phyloP scores from a whole-genome alignment of 2,329 filamentous ascomycete genomes.

The Xylaria hypoxylon region DNA sequence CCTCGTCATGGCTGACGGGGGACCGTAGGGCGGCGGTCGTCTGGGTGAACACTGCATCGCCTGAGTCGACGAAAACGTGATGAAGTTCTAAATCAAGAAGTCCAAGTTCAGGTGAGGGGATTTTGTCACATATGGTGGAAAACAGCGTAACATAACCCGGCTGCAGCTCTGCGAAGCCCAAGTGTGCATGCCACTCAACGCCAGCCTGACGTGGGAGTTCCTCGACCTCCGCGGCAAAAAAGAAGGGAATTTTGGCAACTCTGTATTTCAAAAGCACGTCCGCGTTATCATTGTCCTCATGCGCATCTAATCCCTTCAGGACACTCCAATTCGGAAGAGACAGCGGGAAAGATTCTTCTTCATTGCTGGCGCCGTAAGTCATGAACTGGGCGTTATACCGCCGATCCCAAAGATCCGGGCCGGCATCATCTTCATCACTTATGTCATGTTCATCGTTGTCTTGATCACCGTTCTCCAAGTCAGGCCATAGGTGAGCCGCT shows the following conservation, averaged over 20 bases:
- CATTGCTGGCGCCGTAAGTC: slow-evolving; percentile 52
- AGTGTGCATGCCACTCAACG: slow-evolving; percentile 85
- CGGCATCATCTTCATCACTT: slow-evolving; percentile 62
- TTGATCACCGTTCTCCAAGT: slow-evolving; percentile 7
- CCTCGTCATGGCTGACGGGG: neutral
- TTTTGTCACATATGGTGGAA: slow-evolving; percentile 9
- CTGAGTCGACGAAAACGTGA: slow-evolving; percentile 44
- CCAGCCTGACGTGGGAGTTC: slow-evolving; percentile 78
- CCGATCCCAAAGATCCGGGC: slow-evolving; percentile 76
- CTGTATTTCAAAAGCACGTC: slow-evolving; percentile 41
- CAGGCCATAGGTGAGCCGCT: slow-evolving; percentile 54
- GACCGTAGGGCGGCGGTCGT: slow-evolving; percentile 35
- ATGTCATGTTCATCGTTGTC: slow-evolving; percentile 48
- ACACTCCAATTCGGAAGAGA: slow-evolving; percentile 64
- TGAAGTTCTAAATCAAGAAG: slow-evolving; percentile 40
- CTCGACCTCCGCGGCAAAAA: slow-evolving; percentile 81
- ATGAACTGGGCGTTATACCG: slow-evolving; percentile 67
- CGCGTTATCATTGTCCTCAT: slow-evolving; percentile 49
- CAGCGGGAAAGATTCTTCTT: slow-evolving; percentile 46
- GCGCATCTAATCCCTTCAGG: slow-evolving; percentile 54
- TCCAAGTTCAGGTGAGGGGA: neutral
- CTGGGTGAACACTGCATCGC: slow-evolving; percentile 44
- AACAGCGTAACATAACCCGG: slow-evolving; percentile 43
- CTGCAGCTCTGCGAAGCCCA: slow-evolving; percentile 63
- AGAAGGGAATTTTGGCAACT: slow-evolving; percentile 65